Conservation (phyloP, 2,329 filamentous ascomycete genomes). For the Chaetomium olivaceum region DNA sequence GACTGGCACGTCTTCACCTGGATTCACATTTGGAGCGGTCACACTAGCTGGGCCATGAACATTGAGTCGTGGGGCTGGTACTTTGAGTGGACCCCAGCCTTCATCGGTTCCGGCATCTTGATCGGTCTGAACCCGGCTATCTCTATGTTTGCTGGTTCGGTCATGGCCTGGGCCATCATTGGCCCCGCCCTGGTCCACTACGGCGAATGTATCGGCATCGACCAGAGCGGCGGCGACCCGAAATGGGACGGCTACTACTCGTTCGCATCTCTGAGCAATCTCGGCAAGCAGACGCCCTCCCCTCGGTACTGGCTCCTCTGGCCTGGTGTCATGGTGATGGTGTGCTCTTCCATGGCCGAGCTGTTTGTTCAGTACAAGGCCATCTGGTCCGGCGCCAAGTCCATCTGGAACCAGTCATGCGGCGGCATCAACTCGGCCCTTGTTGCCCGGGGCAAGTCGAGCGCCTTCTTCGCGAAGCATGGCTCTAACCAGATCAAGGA, state of each 20-base stretch:
- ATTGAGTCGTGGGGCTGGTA: constrained; percentile 61
- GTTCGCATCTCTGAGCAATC: constrained; percentile 40
- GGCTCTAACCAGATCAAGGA: constrained; percentile 36
- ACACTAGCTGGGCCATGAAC: constrained; percentile 51
- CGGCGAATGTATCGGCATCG: constrained; percentile 47
- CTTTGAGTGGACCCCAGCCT: constrained; percentile 59
- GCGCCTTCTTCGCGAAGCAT: constrained; percentile 45
- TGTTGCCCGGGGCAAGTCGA: constrained; percentile 45
- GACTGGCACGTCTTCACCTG: constrained; percentile 56
- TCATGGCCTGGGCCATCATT: constrained; percentile 59
- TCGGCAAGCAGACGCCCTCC: constrained; percentile 39
- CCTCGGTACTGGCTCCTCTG: constrained; percentile 47
- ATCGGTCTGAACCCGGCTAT: constrained; percentile 60
- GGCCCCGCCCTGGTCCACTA: constrained; percentile 58
- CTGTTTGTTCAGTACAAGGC: constrained; percentile 44
- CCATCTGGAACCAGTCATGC: constrained; percentile 50
- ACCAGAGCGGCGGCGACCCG: constrained; percentile 40
- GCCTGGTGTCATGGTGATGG: constrained; percentile 47
- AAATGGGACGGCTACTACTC: constrained; percentile 46
- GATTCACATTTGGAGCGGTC: constrained; percentile 57
- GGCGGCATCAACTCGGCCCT: constrained; percentile 44
- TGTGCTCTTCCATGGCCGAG: constrained; percentile 44
- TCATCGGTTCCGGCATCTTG: constrained; percentile 60
- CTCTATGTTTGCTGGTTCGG: constrained; percentile 56
- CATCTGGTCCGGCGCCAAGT: constrained; percentile 44